Evolutionary conservation across 2,329 filamentous ascomycete genomes (phyloP), one percentile per base, ranked within the genome.

Genomic region (Fusarium graminum): DNA sequence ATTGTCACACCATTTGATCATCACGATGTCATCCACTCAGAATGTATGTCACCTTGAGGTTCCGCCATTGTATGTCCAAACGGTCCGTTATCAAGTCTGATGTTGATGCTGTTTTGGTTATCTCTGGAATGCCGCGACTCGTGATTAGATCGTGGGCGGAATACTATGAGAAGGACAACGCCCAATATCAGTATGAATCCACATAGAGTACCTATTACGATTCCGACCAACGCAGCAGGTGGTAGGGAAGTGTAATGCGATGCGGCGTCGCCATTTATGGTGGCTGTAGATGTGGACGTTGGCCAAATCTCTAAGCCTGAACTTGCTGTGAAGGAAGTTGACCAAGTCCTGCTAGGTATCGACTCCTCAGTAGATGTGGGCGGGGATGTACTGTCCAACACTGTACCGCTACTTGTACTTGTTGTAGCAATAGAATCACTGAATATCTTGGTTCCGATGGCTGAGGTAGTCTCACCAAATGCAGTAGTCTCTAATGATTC

Each of bases 91-190:
- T 57, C 30, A 14, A 53, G 14, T 1, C n/a, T 29, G 22, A 39
- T 40, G 10, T 59, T 34, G 10, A 51, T 52, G 2, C 40, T 59
- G 16, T 51, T 60, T 26, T 30, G 10, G 4, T 43, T 52, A 3
- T 52, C 17, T 29, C 44, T 42, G 4, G 29, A 4, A 29, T 14
- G 13, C 7, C 6, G 7, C 16, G 34, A n/a, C 16, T n/a, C 34
- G 8, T n/a, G 9, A 11, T 25, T 44, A 8, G 4, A 7, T 28
- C 16, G 17, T 12, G 11, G 14, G 2, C 14, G 34, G 11, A n/a
- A 22, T 10, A 19, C 12, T 3, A 11, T 0, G 26, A 1, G 2
- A 13, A 52, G 11, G 9, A 40, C 6, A 3, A n/a, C 0, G 9
- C 52, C 4, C 2, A 39, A 7, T 1, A 41, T 6, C 4, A 40